phyloP scores from a whole-genome alignment of 805 yeast genomes.

The Ascoidea asiatica region DNA sequence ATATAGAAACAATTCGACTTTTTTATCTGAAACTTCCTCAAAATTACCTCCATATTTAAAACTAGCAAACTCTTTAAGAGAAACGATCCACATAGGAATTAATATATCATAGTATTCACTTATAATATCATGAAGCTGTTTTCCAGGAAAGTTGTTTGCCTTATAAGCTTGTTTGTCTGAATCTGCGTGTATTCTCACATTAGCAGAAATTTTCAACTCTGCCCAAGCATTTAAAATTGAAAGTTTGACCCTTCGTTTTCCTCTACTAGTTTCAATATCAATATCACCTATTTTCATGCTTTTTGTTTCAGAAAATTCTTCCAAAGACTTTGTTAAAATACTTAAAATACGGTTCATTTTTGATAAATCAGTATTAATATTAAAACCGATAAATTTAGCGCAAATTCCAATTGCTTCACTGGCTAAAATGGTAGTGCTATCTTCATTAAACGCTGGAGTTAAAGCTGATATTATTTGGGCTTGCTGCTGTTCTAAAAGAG shows the following conservation, averaged over 20 bases:
- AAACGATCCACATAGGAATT: constrained; percentile 67
- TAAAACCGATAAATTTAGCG: constrained; percentile 61
- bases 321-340: constrained; percentile 53
- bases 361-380: constrained; percentile 29
- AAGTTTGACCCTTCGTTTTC: constrained; percentile 41
- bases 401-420: constrained; percentile 66
- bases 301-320: constrained; percentile 26
- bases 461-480: constrained; percentile 88
- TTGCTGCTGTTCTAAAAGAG: constrained; percentile 80
- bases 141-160: constrained; percentile 17
- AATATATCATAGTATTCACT: constrained; percentile 44
- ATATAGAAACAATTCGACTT: constrained; percentile 24
- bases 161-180: constrained; percentile 1
- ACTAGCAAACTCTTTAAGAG: constrained; percentile 62
- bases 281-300: constrained; percentile 43
- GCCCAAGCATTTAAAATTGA: constrained; percentile 69
- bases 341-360: constrained; percentile 44
- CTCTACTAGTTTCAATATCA: constrained; percentile 27
- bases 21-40: constrained; percentile 16
- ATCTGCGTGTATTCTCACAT: constrained; percentile 13
- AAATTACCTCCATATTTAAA: constrained; percentile 35
- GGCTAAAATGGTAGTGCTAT: constrained; percentile 61
- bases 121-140: constrained; percentile 35
- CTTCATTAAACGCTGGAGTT: constrained; percentile 70
- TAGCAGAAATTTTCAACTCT: constrained; percentile 26